Evolutionary conservation across 78 protist species (phyloP), one percentile per base, ranked within the genome.

Genomic region (Diacronema lutheri): DNA sequence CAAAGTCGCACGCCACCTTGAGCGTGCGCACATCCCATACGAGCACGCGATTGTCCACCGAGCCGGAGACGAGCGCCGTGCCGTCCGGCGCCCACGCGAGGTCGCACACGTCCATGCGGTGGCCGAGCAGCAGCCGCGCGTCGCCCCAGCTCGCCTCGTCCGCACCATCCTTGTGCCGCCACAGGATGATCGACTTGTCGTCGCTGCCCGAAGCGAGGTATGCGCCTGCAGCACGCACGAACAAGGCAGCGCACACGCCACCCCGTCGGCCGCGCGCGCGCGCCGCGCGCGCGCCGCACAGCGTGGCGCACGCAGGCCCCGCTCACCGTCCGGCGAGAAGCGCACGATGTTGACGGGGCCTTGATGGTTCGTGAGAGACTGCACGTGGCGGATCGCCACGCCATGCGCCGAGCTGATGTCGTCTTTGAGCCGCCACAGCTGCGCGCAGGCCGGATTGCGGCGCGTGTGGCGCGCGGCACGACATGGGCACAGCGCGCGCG

Each of bases 291-390:
- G 50, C 16, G 16, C 16, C 50, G 50, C 50, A 7, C 50, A 3
- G 50, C 50, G 3, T 44, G 16, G 7, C 50, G 50, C 50, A 44
- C 50, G 50, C 50, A 7, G 7, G 50, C 50, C 16, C 50, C 50
- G 50, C 50, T 3, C 50, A 44, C 50, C 82, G 31, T 26, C 41
- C 13, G 93, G 93, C 10, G 81, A 46, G 71, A 86, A 90, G 33
- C 93, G 90, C 19, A 90, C 88, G 40, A 14, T 71, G 87, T 90
- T 90, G 50, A 90, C 93, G 0, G 90, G 12, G 33, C 13, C 33
- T 26, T 60, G 19, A 64, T 89, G 92, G 5, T 81, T 77, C 20
- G 35, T 5, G 26, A 89, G 85, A 6, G n/a, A 56, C 23, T 46
- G 61, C 1, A 74, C 41, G 65, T 44, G 50, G 50, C 3, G 16